Conservation (phyloP, 495 filamentous ascomycete species). For the Daldinia childiae region DNA sequence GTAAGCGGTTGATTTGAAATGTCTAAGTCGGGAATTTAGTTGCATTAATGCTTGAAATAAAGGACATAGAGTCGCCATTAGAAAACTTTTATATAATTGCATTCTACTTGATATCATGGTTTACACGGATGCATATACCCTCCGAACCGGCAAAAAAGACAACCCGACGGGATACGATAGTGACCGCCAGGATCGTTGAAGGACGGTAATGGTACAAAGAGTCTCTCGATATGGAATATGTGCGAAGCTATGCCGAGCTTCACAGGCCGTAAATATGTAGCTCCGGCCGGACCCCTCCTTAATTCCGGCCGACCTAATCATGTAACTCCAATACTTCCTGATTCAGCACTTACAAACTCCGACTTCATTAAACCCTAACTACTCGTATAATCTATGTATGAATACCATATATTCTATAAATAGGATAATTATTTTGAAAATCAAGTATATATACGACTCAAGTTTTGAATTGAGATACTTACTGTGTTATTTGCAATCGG, state of each 20-base stretch:
- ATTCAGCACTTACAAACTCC: neutral
- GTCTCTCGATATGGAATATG: neutral
- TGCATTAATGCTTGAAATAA: neutral
- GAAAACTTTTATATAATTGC: neutral
- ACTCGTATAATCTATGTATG: neutral
- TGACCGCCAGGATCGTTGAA: neutral
- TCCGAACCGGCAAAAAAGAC: neutral
- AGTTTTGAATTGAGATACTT: neutral
- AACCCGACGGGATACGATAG: neutral
- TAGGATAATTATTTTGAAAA: neutral
- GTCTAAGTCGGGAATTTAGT: neutral
- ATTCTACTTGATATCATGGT: neutral
- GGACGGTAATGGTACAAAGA: neutral
- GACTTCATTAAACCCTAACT: neutral
- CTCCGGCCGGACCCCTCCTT: neutral
- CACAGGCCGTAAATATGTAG: neutral
- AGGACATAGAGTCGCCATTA: neutral
- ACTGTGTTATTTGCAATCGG: neutral
- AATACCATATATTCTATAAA: neutral
- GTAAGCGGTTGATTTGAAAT: neutral
- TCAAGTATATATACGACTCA: neutral
- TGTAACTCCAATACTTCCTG: neutral
- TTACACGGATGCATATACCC: neutral
- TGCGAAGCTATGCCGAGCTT: neutral
- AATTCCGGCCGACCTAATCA: slow-evolving; percentile 10